A percentile compares a stretch with the other conserved stretches of the same genome.
Evolutionary conservation across 1,284 basidiomycete species (phyloP).

Genomic region (Apiotrichum sp.): DNA sequence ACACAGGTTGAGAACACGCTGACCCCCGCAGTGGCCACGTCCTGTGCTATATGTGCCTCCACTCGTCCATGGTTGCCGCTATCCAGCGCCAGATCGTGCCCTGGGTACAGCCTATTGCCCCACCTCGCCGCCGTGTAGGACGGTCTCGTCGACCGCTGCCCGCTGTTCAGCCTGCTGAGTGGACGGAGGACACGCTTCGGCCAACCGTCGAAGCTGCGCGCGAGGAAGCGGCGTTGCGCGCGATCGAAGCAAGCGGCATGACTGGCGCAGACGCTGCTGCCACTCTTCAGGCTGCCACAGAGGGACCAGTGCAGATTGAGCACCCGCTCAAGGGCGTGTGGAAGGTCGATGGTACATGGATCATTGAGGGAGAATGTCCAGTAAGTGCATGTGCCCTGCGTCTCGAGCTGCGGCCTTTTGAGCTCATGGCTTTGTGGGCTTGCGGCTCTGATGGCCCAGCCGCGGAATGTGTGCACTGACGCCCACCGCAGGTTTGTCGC

Average conservation of each 20-base stretch:
- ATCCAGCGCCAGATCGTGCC: slow-evolving; percentile 29
- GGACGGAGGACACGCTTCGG: slow-evolving; percentile 23
- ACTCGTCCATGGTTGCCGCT: slow-evolving; percentile 32
- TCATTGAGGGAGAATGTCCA: slow-evolving; percentile 45
- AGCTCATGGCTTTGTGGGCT: too few relatives aligned
- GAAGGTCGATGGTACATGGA: slow-evolving; percentile 24
- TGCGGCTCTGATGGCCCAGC: too few relatives aligned
- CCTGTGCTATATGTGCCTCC: slow-evolving; percentile 39
- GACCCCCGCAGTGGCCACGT: slow-evolving; percentile 35
- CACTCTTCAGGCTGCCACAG: slow-evolving; percentile 3
- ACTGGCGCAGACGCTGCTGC: slow-evolving; percentile 14
- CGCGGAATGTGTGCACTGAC: too few relatives aligned
- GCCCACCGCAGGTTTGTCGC: slow-evolving; percentile 26
- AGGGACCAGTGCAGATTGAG: slow-evolving; percentile 16
- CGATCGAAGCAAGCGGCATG: slow-evolving; percentile 2
- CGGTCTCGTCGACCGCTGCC: too few relatives aligned
- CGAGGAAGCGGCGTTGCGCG: background rate
- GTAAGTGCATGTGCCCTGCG: slow-evolving; percentile 29
- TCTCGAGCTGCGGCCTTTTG: too few relatives aligned
- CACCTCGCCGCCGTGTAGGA: too few relatives aligned
- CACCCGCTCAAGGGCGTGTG: slow-evolving; percentile 34
- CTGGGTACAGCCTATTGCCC: slow-evolving; percentile 8
- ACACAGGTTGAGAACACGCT: slow-evolving; percentile 4
- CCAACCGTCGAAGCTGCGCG: slow-evolving; percentile 7
- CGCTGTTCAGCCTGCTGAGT: slow-evolving; percentile 20